These are phyloP conservation scores for Blastomyces gilchristii DNA, from an alignment of 2,329 filamentous ascomycete genomes.

Conservation along the genomic window DNA sequence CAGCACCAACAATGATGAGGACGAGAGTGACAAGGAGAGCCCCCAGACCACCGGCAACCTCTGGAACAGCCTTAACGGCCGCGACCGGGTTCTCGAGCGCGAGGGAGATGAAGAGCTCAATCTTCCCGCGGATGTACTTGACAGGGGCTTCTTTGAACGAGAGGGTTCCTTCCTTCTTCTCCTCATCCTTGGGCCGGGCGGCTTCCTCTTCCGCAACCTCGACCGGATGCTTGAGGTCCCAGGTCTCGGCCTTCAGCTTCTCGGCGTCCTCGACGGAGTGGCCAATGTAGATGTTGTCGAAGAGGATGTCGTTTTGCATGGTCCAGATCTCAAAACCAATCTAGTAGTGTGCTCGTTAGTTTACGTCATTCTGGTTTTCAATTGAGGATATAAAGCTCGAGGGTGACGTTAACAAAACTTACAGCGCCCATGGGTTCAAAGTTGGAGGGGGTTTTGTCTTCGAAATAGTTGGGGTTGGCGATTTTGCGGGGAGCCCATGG, in stretches of 20 bases:
- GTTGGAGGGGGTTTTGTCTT: slow-evolving; percentile 94
- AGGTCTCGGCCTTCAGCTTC: slow-evolving; percentile 80
- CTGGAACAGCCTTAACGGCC: slow-evolving; percentile 81
- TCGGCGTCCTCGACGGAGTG: slow-evolving; percentile 90
- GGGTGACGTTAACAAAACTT: slow-evolving; percentile 39
- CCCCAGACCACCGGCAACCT: slow-evolving; percentile 72
- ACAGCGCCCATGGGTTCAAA: slow-evolving; percentile 96
- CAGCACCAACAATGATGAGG: slow-evolving; percentile 56
- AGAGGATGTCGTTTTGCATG: slow-evolving; percentile 97
- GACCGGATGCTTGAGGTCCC: slow-evolving; percentile 72
- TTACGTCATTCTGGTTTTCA: slow-evolving; percentile 8
- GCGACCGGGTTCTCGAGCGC: slow-evolving; percentile 71
- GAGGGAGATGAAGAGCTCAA: slow-evolving; percentile 80
- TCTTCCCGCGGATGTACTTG: slow-evolving; percentile 79
- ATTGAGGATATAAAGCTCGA: not conserved
- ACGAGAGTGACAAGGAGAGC: slow-evolving; percentile 60
- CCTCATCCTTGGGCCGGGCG: slow-evolving; percentile 62
- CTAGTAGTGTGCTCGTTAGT: slow-evolving; percentile 34
- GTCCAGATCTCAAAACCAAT: slow-evolving; percentile 99
- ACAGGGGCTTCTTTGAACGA: slow-evolving; percentile 88
- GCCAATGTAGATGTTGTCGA: slow-evolving; percentile 99
- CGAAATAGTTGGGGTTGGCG: slow-evolving; percentile 87
- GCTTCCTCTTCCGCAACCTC: slow-evolving; percentile 74
- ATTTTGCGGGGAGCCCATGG: slow-evolving; percentile 92
- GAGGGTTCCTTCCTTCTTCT: slow-evolving; percentile 59